phyloP scores from a whole-genome alignment of 1,139 yeast species.

The Candida albicans region DNA sequence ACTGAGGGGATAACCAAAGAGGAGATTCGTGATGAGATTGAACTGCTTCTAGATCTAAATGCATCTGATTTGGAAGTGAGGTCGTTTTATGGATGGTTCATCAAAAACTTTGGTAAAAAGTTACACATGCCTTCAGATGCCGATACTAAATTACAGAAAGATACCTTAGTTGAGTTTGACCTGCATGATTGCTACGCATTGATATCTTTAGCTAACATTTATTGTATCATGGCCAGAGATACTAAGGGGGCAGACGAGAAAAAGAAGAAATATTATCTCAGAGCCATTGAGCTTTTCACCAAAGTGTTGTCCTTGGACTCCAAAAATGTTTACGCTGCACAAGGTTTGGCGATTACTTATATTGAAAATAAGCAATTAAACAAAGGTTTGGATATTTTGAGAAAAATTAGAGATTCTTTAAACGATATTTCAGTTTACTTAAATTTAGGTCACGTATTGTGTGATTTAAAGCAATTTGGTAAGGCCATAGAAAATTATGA shows the following conservation, averaged over 20 bases:
- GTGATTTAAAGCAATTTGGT: conserved; percentile 77
- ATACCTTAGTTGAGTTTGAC: conserved; percentile 76
- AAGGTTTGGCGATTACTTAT: conserved; percentile 91
- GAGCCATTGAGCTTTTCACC: conserved; percentile 88
- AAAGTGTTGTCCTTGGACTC: conserved; percentile 86
- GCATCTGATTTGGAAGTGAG: conserved; percentile 77
- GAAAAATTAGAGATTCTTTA: conserved; percentile 87
- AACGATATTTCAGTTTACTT: conserved; percentile 80
- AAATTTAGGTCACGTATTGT: conserved; percentile 84
- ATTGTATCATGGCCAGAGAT: conserved; percentile 81
- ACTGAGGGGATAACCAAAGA: conserved; percentile 33
- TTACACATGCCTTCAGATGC: conserved; percentile 55
- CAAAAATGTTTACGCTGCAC: conserved; percentile 92
- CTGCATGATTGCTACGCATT: conserved; percentile 90
- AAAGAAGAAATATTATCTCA: conserved; percentile 72
- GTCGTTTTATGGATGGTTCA: conserved; percentile 90
- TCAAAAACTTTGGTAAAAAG: conserved; percentile 60
- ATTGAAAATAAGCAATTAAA: conserved; percentile 81
- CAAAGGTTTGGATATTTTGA: conserved; percentile 80
- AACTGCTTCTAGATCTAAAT: conserved; percentile 51
- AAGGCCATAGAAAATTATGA: conserved; percentile 91
- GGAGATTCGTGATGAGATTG: conserved; percentile 53
- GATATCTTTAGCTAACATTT: conserved; percentile 85
- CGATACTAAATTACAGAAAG: conserved; percentile 81
- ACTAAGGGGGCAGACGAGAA: conserved; percentile 59